Conservation (phyloP, 2,329 filamentous ascomycete species). For the Grosmannia huntii region DNA sequence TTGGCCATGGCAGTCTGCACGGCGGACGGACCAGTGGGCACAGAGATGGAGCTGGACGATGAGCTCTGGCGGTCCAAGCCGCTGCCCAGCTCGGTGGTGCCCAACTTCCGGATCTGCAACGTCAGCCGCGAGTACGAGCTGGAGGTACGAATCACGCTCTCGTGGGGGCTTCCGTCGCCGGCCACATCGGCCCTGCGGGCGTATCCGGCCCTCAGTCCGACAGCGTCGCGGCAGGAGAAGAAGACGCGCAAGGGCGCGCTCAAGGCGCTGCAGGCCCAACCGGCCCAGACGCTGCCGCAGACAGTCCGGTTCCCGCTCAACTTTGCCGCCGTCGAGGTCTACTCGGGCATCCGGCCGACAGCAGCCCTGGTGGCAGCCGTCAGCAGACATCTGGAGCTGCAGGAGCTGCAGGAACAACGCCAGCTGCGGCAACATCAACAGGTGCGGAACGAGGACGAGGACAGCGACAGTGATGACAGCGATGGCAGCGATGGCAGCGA, state of each 20-base stretch:
- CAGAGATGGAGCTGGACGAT: slow-evolving; percentile 57
- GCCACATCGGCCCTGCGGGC: not conserved
- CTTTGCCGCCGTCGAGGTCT: slow-evolving; percentile 64
- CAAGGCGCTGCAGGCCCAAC: slow-evolving; percentile 23
- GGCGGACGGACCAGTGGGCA: slow-evolving; percentile 43
- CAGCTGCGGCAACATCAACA: slow-evolving; percentile 2
- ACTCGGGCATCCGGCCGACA: slow-evolving; percentile 77
- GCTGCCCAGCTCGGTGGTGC: slow-evolving; percentile 76
- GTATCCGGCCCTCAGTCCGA: not conserved
- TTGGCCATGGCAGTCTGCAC: slow-evolving; percentile 59
- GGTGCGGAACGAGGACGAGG: not conserved
- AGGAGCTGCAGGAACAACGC: not conserved
- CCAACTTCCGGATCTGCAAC: slow-evolving; percentile 82
- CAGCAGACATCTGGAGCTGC: slow-evolving; percentile 3
- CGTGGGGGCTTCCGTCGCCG: slow-evolving; percentile 49
- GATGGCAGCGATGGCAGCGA: not conserved
- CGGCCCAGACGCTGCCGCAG: slow-evolving; percentile 38
- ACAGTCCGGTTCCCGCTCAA: slow-evolving; percentile 65
- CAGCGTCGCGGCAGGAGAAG: slow-evolving; percentile 3
- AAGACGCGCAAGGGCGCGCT: slow-evolving; percentile 11
- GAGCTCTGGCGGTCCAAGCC: slow-evolving; percentile 58
- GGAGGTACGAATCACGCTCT: slow-evolving; percentile 67
- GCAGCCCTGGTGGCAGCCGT: slow-evolving; percentile 56
- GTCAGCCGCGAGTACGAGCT: slow-evolving; percentile 70
- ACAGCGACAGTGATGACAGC: not conserved